A percentile compares a stretch with the other conserved stretches of the same genome.
Conservation (phyloP, 1,139 yeast genomes). For the Protomyces inundatus region DNA sequence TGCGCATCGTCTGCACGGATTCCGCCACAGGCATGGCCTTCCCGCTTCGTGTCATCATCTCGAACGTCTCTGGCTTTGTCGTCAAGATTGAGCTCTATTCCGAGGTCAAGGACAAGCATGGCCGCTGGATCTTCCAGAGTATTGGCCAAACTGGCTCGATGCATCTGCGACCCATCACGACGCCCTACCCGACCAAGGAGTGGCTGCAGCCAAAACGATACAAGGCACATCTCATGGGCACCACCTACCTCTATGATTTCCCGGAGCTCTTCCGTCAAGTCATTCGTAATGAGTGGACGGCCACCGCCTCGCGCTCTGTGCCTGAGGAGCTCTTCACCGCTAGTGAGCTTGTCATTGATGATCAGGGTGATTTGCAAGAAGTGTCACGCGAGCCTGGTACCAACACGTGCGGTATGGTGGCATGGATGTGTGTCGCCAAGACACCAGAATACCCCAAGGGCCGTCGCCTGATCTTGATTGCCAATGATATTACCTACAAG, state of each 20-base stretch:
- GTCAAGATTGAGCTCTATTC: conserved; percentile 91
- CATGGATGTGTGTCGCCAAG: conserved; percentile 82
- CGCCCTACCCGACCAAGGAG: conserved; percentile 96
- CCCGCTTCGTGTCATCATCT: conserved; percentile 94
- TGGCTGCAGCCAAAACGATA: conserved; percentile 97
- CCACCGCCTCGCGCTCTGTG: conserved; percentile 44
- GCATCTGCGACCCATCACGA: conserved; percentile 93
- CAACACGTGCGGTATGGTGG: conserved; percentile 94
- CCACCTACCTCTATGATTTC: conserved; percentile 96
- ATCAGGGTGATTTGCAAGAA: conserved; percentile 68
- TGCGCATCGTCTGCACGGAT: conserved; percentile 90
- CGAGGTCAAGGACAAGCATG: conserved; percentile 84
- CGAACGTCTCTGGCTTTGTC: conserved; percentile 94
- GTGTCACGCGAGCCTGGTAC: conserved; percentile 95
- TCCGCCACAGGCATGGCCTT: conserved; percentile 79
- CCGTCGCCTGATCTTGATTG: conserved; percentile 84
- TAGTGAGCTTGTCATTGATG: conserved; percentile 75
- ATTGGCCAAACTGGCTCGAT: conserved; percentile 83
- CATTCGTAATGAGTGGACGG: conserved; percentile 76
- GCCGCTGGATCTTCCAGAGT: conserved; percentile 95
- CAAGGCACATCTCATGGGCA: conserved; percentile 96
- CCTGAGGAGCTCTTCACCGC: conserved; percentile 76
- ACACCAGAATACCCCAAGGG: conserved; percentile 98
- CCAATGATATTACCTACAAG: conserved; percentile 94
- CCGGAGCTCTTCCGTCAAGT: conserved; percentile 98